These are phyloP conservation scores for Rhododendron ovatum DNA, from an alignment of 148 eudicot genomes.

Conservation along the genomic window DNA sequence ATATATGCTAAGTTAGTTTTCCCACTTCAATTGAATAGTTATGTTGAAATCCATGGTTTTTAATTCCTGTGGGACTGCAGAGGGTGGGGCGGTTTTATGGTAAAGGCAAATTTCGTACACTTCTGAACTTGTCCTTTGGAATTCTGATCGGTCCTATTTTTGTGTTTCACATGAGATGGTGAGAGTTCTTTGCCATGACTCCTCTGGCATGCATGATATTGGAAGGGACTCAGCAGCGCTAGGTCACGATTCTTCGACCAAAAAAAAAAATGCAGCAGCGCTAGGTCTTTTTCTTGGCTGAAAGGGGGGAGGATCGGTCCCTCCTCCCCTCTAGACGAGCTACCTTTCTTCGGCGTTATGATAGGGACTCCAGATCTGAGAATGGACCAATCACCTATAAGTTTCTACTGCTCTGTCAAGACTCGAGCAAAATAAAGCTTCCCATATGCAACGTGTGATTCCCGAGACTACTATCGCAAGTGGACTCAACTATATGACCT, in stretches of 20 bases:
- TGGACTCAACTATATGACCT: no score
- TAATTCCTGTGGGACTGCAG: conserved; percentile 1
- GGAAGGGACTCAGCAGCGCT: neutral
- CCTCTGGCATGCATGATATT: neutral
- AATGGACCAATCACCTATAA: no score
- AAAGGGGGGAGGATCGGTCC: neutral
- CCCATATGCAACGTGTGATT: no score
- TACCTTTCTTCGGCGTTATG: neutral
- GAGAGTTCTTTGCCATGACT: neutral
- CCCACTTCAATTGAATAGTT: neutral
- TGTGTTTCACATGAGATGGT: neutral
- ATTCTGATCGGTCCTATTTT: neutral
- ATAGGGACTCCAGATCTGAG: neutral
- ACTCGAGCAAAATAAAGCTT: no score
- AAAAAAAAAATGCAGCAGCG: no score
- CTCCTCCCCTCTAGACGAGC: no score
- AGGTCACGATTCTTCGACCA: no score
- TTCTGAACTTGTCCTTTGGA: neutral
- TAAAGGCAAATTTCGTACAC: neutral
- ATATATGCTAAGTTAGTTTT: neutral
- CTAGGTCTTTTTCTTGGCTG: neutral
- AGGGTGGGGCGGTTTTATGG: neutral
- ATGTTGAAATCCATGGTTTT: neutral
- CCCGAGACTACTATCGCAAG: no score
- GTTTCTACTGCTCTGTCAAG: no score